These are phyloP conservation scores for Mycena citricolor DNA, from an alignment of 1,284 basidiomycete genomes.

Conservation along the genomic window DNA sequence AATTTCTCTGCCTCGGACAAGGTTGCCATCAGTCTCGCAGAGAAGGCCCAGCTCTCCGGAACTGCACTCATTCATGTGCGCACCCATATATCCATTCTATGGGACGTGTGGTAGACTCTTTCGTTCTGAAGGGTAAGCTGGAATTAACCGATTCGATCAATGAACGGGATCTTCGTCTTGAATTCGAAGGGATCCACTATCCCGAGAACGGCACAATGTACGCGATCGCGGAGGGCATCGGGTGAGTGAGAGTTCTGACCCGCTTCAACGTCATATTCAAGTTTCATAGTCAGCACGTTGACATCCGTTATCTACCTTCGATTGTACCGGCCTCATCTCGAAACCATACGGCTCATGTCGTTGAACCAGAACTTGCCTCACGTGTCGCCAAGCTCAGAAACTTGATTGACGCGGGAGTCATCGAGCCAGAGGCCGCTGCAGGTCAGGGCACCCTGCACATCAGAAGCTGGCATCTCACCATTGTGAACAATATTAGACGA, in stretches of 20 bases:
- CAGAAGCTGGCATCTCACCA: background rate
- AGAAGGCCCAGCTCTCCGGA: conserved; percentile 45
- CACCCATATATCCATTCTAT: conserved; percentile 14
- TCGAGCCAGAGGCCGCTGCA: conserved; percentile 49
- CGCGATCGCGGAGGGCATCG: conserved; percentile 66
- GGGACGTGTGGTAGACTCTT: conserved; percentile 2
- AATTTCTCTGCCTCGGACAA: conserved; percentile 67
- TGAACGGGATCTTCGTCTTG: conserved; percentile 59
- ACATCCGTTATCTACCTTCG: conserved; percentile 67
- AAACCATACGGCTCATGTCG: conserved; percentile 63
- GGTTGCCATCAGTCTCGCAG: conserved; percentile 63
- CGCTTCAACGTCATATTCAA: conserved; percentile 9
- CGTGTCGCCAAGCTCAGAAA: conserved; percentile 59
- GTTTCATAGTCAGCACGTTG: conserved; percentile 48
- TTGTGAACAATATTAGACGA: conserved; percentile 39
- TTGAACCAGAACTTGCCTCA: conserved; percentile 64
- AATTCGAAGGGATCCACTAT: conserved; percentile 81
- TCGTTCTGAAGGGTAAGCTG: conserved; percentile 58
- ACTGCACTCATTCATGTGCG: conserved; percentile 61
- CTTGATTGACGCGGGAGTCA: conserved; percentile 61
- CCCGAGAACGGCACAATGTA: conserved; percentile 75
- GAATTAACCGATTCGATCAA: conserved; percentile 56
- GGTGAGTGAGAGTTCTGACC: conserved; percentile 43
- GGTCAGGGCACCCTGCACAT: conserved; percentile 32
- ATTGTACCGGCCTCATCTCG: conserved; percentile 54